A percentile compares a stretch with the other conserved stretches of the same genome.
These are phyloP conservation scores for Bipolaris victoriae DNA, from an alignment of 2,329 filamentous ascomycete genomes.

Conservation along the genomic window DNA sequence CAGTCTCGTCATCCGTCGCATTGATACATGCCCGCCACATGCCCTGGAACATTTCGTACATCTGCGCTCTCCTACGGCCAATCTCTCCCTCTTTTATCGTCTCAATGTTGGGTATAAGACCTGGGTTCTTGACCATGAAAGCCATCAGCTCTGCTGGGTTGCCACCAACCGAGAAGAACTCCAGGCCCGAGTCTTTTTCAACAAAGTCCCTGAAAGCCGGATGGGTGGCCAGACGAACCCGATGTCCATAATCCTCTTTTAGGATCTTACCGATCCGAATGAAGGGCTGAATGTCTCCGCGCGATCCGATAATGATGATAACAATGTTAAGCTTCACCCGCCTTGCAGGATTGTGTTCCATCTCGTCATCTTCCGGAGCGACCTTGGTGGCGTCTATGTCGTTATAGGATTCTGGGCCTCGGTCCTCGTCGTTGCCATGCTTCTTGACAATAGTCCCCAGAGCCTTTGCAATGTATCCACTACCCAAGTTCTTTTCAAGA, in stretches of 20 bases:
- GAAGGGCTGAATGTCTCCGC: constrained; percentile 83
- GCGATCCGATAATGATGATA: constrained; percentile 81
- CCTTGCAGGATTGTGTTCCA: constrained; percentile 39
- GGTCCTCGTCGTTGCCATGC: constrained; percentile 55
- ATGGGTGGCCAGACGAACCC: constrained; percentile 79
- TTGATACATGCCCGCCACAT: constrained; percentile 83
- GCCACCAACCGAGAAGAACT: constrained; percentile 82
- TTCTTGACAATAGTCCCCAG: constrained; percentile 68
- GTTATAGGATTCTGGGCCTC: constrained; percentile 31
- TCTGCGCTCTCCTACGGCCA: constrained; percentile 67
- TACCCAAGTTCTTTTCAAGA: constrained; percentile 68
- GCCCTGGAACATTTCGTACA: constrained; percentile 83
- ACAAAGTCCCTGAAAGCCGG: constrained; percentile 79
- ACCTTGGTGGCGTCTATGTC: constrained; percentile 28
- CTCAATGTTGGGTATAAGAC: constrained; percentile 75
- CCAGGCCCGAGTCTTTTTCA: constrained; percentile 71
- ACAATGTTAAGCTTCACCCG: constrained; percentile 74
- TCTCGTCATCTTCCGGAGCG: constrained; percentile 41
- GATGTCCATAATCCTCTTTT: constrained; percentile 73
- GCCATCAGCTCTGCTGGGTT: constrained; percentile 83
- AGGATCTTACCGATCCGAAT: constrained; percentile 75
- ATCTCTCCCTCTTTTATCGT: constrained; percentile 77
- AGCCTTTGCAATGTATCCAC: constrained; percentile 75
- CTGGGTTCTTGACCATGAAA: constrained; percentile 86
- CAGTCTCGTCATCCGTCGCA: constrained; percentile 70